These are phyloP conservation scores for Mixia osmundae DNA, from an alignment of 1,284 basidiomycete species.

Conservation along the genomic window DNA sequence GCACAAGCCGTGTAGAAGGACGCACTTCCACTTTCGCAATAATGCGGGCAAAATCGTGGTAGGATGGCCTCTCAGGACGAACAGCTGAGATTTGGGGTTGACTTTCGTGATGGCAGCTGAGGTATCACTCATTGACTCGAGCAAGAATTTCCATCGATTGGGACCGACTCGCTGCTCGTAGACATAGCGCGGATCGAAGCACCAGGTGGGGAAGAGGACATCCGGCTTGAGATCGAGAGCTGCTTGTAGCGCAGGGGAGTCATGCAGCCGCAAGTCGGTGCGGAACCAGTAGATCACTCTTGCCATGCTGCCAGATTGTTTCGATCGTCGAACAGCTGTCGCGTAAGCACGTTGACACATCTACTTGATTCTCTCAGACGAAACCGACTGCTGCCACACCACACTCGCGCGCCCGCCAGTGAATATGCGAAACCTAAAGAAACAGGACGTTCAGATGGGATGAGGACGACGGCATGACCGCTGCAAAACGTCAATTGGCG, in stretches of 20 bases:
- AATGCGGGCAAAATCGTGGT: slow-evolving; percentile 25
- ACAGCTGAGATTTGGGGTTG: slow-evolving; percentile 25
- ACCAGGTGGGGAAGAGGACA: slow-evolving; percentile 25
- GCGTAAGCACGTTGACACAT: too few species aligned
- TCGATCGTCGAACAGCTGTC: too few species aligned
- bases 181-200: slow-evolving; percentile 20
- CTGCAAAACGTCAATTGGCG: too few species aligned
- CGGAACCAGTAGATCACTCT: slow-evolving; percentile 29
- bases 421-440: too few species aligned
- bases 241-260: slow-evolving; percentile 27
- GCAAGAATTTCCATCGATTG: slow-evolving; percentile 29
- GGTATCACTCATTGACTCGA: slow-evolving; percentile 25
- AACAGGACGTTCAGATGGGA: too few species aligned
- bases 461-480: too few species aligned
- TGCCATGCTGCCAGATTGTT: too few species aligned
- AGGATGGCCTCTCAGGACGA: slow-evolving; percentile 29
- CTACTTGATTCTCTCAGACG: too few species aligned
- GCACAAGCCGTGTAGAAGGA: too few species aligned
- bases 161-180: slow-evolving; percentile 1
- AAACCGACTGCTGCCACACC: too few species aligned
- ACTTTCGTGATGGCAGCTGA: slow-evolving; percentile 23
- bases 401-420: too few species aligned
- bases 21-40: slow-evolving; percentile 28
- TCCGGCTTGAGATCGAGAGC: slow-evolving; percentile 25
- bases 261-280: slow-evolving; percentile 29